A percentile compares a stretch with the other conserved stretches of the same genome.
phyloP scores from a whole-genome alignment of 192 early-diverging fungal genomes.

The Ambispora gerdemannii region DNA sequence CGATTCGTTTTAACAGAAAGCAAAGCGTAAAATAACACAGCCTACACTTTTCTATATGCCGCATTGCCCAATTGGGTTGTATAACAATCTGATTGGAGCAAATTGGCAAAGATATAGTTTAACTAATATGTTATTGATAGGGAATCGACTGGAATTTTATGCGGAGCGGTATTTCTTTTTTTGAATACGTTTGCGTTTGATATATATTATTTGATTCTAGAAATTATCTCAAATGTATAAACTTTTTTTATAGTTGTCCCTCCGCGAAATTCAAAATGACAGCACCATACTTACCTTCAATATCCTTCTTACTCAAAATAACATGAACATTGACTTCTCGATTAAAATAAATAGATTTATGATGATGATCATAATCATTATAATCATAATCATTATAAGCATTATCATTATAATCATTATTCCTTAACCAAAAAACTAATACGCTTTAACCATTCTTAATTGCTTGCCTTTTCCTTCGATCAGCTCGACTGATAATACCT shows the following conservation, averaged over 20 bases:
- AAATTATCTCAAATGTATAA: not conserved
- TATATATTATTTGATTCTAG: not conserved
- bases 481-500: not conserved
- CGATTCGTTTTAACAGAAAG: conserved; percentile 31
- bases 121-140: conserved; percentile 34
- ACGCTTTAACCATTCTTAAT: conserved; percentile 24
- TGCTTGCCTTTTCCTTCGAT: conserved; percentile 4
- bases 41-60: conserved; percentile 44
- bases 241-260: not conserved
- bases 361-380: too few species aligned
- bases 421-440: not conserved
- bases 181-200: not conserved
- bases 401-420: not conserved
- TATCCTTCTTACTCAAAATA: conserved; percentile 18
- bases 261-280: not conserved
- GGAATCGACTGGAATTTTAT: conserved; percentile 44
- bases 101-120: conserved; percentile 38
- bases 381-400: too few species aligned
- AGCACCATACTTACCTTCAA: conserved; percentile 18
- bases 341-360: too few species aligned
- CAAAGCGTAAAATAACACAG: conserved; percentile 22
- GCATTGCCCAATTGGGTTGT: conserved; percentile 44
- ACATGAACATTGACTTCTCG: not conserved
- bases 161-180: conserved; percentile 35
- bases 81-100: conserved; percentile 35